A percentile compares a stretch with the other conserved stretches of the same genome.
phyloP scores from a whole-genome alignment of 495 filamentous ascomycete genomes.

The Apiosordaria backusii region DNA sequence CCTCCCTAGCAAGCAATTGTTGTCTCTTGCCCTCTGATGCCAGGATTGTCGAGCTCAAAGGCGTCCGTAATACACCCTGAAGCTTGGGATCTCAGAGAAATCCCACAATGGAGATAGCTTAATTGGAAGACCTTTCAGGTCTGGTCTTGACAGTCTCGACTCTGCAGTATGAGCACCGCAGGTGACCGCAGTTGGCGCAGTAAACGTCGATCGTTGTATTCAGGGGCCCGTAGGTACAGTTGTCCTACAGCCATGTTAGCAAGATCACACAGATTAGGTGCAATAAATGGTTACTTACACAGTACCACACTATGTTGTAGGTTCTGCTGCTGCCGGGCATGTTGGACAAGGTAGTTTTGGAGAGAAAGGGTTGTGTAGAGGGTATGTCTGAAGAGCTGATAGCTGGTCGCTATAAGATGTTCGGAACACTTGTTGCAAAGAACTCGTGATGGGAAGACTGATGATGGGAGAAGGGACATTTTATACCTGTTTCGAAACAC shows the following conservation, averaged over 20 bases:
- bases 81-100: no score
- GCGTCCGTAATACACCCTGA: no score
- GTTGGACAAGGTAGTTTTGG: not conserved
- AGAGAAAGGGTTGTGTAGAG: not conserved
- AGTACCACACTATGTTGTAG: constrained; percentile 7
- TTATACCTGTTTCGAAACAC: not conserved
- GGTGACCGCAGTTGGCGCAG: constrained; percentile 7
- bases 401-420: not conserved
- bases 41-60: not conserved
- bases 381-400: not conserved
- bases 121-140: no score
- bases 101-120: no score
- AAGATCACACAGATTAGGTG: not conserved
- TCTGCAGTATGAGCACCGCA: not conserved
- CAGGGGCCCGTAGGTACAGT: constrained; percentile 11
- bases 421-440: not conserved
- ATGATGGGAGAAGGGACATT: no score
- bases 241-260: not conserved
- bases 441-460: not conserved
- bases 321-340: not conserved
- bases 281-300: constrained; percentile 1
- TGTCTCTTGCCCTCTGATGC: no score
- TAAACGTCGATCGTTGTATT: not conserved
- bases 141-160: not conserved
- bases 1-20: not conserved